Evolutionary conservation across 257 asterid species (phyloP), one percentile per base, ranked within the genome.

Genomic region (Paulownia fortunei): DNA sequence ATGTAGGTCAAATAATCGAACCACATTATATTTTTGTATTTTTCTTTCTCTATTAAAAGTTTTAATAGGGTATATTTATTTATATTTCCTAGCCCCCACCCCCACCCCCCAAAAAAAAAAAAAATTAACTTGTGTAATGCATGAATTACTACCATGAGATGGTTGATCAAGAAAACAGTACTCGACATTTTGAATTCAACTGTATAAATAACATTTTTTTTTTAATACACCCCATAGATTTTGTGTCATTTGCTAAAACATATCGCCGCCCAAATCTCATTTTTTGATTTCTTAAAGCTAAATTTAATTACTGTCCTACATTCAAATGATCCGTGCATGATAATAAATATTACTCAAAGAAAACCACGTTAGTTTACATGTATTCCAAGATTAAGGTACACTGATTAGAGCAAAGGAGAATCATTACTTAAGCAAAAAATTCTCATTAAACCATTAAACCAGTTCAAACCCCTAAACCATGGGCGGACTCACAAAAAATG

Each of bases 211-310:
- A 0, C 18, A 10, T 5, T 12, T 11, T 12, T 11, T 47, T 12
- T 47, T 47, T 47, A 0, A 11, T 13, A 52, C n/a, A 60, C 62
- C 54, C 30, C 16, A 52, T 37, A 41, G 37, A 76, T 63, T 78
- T 72, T 64, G 30, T 52, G 61, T 44, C 42, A 10, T 15, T 65
- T 15, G 47, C 36, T 23, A 30, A 2, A 21, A 62, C 41, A 34
- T 51, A 19, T 63, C 8, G 77, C 86, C 86, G 81, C 55, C 84
- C 82, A 72, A 80, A 80, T 76, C 77, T 24, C 15, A 30, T 1
- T 8, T 39, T 66, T 49, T n/a, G 49, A 60, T 81, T 23, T n/a
- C 0, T 6, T 49, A 36, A 34, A 7, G 5, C 24, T 4, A 13
- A 23, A 3, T 52, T 34, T 8, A 11, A 27, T 60, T 36, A 24